These are phyloP conservation scores for Tolypocladium nubicola DNA, from an alignment of 2,329 filamentous ascomycete genomes.

Conservation along the genomic window DNA sequence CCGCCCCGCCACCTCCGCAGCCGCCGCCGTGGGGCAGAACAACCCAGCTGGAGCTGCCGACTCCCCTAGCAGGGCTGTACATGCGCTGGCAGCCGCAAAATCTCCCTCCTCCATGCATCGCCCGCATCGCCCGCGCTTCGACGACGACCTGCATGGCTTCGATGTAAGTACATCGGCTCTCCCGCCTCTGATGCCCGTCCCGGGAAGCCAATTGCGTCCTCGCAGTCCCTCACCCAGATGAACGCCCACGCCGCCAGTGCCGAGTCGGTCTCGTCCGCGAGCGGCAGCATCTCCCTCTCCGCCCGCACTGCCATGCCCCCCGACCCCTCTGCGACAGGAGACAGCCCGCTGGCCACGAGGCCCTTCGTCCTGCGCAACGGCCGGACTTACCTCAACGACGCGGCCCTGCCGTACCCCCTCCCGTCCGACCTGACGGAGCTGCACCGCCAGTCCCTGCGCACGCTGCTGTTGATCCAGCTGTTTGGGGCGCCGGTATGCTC, in stretches of 20 bases:
- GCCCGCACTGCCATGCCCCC: constrained; percentile 37
- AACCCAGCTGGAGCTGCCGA: not conserved
- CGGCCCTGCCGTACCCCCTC: constrained; percentile 65
- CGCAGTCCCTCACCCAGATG: constrained; percentile 18
- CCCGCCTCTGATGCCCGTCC: not conserved
- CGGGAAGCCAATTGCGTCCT: constrained; percentile 2
- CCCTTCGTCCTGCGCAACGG: constrained; percentile 67
- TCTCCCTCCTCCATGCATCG: constrained; percentile 2
- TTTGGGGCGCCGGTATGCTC: constrained; percentile 74
- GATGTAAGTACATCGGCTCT: constrained; percentile 3
- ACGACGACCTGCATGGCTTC: constrained; percentile 5
- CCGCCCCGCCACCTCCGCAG: constrained; percentile 16
- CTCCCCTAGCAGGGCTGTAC: not conserved
- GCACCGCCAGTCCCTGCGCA: constrained; percentile 77
- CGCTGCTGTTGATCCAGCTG: constrained; percentile 68
- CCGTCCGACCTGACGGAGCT: constrained; percentile 81
- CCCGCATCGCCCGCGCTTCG: not conserved
- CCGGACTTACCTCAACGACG: constrained; percentile 71
- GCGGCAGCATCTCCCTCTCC: constrained; percentile 30
- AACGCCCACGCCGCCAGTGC: constrained; percentile 26
- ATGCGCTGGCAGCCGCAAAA: not conserved
- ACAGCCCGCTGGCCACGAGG: constrained; percentile 26
- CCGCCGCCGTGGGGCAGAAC: constrained; percentile 3
- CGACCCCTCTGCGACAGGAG: constrained; percentile 33
- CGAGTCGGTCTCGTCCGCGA: constrained; percentile 36